Conservation (phyloP, 2,329 filamentous ascomycete genomes). For the Cadophora gregata region DNA sequence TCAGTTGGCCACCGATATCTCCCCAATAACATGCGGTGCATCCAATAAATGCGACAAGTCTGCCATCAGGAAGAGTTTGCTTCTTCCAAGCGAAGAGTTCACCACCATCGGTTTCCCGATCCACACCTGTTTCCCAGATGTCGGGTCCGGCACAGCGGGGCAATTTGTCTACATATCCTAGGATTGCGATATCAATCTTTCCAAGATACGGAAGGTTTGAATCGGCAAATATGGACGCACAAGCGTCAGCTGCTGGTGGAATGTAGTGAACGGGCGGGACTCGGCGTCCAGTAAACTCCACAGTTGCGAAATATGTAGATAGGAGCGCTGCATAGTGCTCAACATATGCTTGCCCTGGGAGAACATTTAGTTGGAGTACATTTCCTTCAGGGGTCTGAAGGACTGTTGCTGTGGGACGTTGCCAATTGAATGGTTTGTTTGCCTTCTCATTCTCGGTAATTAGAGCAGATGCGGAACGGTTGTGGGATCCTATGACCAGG, state of each 20-base stretch:
- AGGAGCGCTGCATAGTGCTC: slow-evolving; percentile 32
- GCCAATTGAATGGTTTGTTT: slow-evolving; percentile 35
- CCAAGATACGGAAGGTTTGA: slow-evolving; percentile 28
- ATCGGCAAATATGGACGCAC: slow-evolving; percentile 17
- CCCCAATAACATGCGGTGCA: slow-evolving; percentile 30
- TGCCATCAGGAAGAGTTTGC: slow-evolving; percentile 16
- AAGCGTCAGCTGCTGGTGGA: slow-evolving; percentile 18
- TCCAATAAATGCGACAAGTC: slow-evolving; percentile 29
- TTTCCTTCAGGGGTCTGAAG: slow-evolving; percentile 14
- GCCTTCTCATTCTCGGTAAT: slow-evolving; percentile 28
- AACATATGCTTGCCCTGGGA: slow-evolving; percentile 31
- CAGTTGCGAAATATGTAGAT: slow-evolving; percentile 26
- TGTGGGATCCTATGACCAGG: slow-evolving; percentile 19
- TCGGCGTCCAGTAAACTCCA: background rate
- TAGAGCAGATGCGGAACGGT: slow-evolving; percentile 16
- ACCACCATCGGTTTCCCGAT: background rate
- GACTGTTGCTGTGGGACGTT: slow-evolving; percentile 29
- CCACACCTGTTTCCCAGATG: slow-evolving; percentile 23
- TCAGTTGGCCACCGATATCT: slow-evolving; percentile 27
- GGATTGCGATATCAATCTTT: slow-evolving; percentile 21
- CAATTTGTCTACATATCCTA: slow-evolving; percentile 28
- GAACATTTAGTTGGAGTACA: slow-evolving; percentile 26
- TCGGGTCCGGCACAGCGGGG: slow-evolving; percentile 20
- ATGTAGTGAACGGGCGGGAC: slow-evolving; percentile 13
- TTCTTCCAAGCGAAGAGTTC: slow-evolving; percentile 30